phyloP scores from a whole-genome alignment of 2,329 filamentous ascomycete genomes.

The Talaromyces sp. region DNA sequence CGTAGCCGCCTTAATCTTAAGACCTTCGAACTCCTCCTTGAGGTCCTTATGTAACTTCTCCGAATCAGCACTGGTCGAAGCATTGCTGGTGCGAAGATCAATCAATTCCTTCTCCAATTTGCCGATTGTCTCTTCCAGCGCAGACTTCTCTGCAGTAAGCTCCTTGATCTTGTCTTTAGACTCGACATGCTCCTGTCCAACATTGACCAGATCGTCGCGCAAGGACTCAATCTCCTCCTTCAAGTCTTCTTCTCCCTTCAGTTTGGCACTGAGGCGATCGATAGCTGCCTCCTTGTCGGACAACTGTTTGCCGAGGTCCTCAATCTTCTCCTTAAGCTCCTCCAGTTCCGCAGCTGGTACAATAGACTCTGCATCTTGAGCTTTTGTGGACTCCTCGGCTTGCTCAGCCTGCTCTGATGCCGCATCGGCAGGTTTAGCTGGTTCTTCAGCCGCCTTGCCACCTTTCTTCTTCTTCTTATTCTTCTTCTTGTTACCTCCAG shows the following conservation, averaged over 20 bases:
- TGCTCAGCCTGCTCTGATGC: conserved; percentile 9
- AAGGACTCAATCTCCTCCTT: conserved; percentile 84
- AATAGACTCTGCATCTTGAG: conserved; percentile 35
- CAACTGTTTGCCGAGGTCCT: conserved; percentile 38
- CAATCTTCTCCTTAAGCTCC: conserved; percentile 42
- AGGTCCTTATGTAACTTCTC: conserved; percentile 59
- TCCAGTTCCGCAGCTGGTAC: conserved; percentile 20
- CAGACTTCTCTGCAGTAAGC: conserved; percentile 68
- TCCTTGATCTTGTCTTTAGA: conserved; percentile 75
- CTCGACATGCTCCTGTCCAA: conserved; percentile 82
- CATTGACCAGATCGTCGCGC: conserved; percentile 74
- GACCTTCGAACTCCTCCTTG: conserved; percentile 67
- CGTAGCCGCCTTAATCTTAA: conserved; percentile 69
- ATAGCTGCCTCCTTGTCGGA: conserved; percentile 71
- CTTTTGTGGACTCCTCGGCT: not conserved
- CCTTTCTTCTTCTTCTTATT: conserved; percentile 90
- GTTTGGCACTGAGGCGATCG: conserved; percentile 67
- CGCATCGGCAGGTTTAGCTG: conserved; percentile 26
- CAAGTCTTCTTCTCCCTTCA: conserved; percentile 75
- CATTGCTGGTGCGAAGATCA: conserved; percentile 54
- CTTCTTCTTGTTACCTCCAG: conserved; percentile 63
- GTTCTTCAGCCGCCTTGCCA: conserved; percentile 53
- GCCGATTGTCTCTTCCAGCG: conserved; percentile 65
- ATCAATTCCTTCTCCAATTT: conserved; percentile 72
- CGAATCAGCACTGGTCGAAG: conserved; percentile 49